Conservation (phyloP, 2,329 filamentous ascomycete genomes). For the Nothopassalora personata region DNA sequence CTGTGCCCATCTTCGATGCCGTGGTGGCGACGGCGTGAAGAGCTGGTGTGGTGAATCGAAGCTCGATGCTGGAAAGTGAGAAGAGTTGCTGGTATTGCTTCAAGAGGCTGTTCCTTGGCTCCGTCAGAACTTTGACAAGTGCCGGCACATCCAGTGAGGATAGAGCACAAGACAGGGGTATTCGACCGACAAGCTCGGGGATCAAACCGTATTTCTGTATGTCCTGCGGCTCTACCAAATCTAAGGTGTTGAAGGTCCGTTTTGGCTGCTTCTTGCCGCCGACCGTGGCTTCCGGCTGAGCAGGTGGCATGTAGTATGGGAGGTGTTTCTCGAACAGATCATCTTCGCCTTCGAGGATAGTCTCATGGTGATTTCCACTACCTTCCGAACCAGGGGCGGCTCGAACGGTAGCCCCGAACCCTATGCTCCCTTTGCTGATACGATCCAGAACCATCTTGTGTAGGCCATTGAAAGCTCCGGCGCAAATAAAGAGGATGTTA, state of each 20-base stretch:
- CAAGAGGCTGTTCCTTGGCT: constrained; percentile 82
- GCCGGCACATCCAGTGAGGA: constrained; percentile 63
- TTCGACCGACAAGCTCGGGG: constrained; percentile 88
- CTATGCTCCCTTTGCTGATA: constrained; percentile 81
- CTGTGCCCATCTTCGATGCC: constrained; percentile 64
- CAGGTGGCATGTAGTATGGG: constrained; percentile 47
- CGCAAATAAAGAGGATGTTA: constrained; percentile 96
- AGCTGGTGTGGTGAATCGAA: constrained; percentile 77
- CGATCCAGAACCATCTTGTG: constrained; percentile 82
- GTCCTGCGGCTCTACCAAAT: constrained; percentile 70
- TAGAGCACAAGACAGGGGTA: constrained; percentile 84
- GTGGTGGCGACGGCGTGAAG: constrained; percentile 76
- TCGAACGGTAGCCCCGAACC: constrained; percentile 81
- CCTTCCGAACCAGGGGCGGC: constrained; percentile 29
- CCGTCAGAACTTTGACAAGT: constrained; percentile 82
- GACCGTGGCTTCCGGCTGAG: constrained; percentile 33
- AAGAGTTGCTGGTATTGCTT: constrained; percentile 88
- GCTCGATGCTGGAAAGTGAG: constrained; percentile 66
- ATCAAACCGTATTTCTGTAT: constrained; percentile 67
- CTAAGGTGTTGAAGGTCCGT: constrained; percentile 67
- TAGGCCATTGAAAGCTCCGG: constrained; percentile 87
- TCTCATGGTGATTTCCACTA: constrained; percentile 48
- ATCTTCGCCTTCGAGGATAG: constrained; percentile 55
- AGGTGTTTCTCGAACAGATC: constrained; percentile 42
- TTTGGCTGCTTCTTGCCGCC: neutral